Percentiles rank a stretch among this genome's conserved stretches.
Evolutionary conservation across 2,329 filamentous ascomycete species (phyloP).

Genomic region (Westerdykella sp.): DNA sequence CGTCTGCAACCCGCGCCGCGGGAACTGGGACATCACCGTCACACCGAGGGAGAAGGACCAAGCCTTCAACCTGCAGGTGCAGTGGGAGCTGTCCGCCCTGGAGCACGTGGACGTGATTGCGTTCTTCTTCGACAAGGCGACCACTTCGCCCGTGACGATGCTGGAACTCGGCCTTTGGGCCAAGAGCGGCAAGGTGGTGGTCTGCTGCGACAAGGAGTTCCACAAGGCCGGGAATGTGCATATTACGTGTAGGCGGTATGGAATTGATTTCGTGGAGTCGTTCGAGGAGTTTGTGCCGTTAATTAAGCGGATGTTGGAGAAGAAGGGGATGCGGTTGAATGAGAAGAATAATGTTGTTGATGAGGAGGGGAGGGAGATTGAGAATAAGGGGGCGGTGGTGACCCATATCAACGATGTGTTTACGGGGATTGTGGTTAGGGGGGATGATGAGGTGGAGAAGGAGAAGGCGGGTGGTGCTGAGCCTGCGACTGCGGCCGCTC

Average conservation of each 20-base stretch:
- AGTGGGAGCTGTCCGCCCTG: constrained; percentile 57
- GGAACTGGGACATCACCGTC: constrained; percentile 51
- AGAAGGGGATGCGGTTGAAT: constrained; percentile 22
- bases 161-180: constrained; percentile 56
- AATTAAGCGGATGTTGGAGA: constrained; percentile 30
- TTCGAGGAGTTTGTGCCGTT: constrained; percentile 38
- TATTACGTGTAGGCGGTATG: constrained; percentile 49
- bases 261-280: constrained; percentile 41
- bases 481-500: background rate
- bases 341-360: constrained; percentile 9
- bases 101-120: constrained; percentile 50
- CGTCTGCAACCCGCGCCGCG: constrained; percentile 52
- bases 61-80: constrained; percentile 49
- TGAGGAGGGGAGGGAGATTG: background rate
- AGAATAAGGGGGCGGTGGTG: background rate
- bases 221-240: constrained; percentile 57
- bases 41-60: constrained; percentile 30
- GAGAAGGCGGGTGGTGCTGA: background rate
- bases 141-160: constrained; percentile 52
- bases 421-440: background rate
- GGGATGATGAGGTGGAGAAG: background rate
- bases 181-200: constrained; percentile 43
- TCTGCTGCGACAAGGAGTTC: constrained; percentile 49
- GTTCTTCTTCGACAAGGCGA: constrained; percentile 51
- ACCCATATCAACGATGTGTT: background rate